Base-by-base conservation (phyloP, 371 early-diverging fungal species). In the Phascolomyces articulosus region DNA sequence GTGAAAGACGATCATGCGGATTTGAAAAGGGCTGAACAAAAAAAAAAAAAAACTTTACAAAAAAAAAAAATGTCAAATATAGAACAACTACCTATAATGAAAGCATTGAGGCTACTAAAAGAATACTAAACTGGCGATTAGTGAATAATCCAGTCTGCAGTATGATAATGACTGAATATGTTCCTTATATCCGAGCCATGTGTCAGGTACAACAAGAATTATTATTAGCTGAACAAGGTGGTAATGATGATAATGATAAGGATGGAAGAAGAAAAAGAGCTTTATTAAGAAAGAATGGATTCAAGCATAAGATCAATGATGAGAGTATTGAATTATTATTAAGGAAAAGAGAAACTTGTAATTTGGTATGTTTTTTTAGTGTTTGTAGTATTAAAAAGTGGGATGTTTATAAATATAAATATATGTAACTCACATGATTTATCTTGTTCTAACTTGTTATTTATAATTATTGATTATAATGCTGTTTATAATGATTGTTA, bases 171-270 rank as follows among this genome's bases (percentile, higher is more conserved):
- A 51, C 54, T 23, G 65, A 74, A 31, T 74, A 74, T 54, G 40
- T 70, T 59, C 74, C 74, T 23, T 9, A 55, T 26, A 70, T 68
- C 40, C 62, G 68, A 58, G 59, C 64, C 24, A 53, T 74, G 47
- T 65, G 68, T 53, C 16, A 59, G 60, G 29, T 53, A 56, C 18
- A 55, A 55, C 31, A 31, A 31, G 31, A 31, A 6, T 31, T 31
- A 31, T 31, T 31, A 31, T 31, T 31, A 31, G 3, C 31, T n/a
- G n/a, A 31, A 6, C 31, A 31, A 31, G 10, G 3, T 3, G 10
- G 10, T 3, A 31, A 31, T 6, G 10, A 31, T 10, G 10, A 31
- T 10, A 31, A 31, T 10, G 31, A 3, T 6, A 7, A 3, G 56
- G 23, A 16, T 26, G 15, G 65, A 58, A 60, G 67, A 29, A 41